A percentile compares a stretch with the other conserved stretches of the same genome.
Conservation (phyloP, 371 early-diverging fungal genomes). For the Mortierella sp. region DNA sequence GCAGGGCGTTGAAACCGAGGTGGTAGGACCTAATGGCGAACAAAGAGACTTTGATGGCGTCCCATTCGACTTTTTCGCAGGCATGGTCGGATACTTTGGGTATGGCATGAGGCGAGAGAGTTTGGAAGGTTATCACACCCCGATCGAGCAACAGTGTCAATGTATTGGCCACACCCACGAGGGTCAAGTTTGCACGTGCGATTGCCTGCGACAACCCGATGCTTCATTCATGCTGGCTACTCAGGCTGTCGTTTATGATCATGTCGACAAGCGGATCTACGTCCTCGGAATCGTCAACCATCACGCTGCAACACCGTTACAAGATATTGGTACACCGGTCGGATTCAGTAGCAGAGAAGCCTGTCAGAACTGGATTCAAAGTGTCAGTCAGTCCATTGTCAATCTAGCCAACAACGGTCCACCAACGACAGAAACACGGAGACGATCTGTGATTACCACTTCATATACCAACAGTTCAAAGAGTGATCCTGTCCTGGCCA, state of each 20-base stretch:
- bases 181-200: conserved; percentile 51
- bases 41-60: conserved; percentile 20
- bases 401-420: conserved; percentile 10
- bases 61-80: conserved; percentile 78
- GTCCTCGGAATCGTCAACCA: conserved; percentile 60
- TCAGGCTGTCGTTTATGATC: conserved; percentile 82
- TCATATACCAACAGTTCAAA: conserved; percentile 24
- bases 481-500: conserved; percentile 47
- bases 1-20: conserved; percentile 25
- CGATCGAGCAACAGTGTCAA: conserved; percentile 56
- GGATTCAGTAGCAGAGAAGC: conserved; percentile 19
- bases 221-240: conserved; percentile 87
- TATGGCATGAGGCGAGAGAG: conserved; percentile 94
- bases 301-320: background rate
- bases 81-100: conserved; percentile 91
- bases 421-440: conserved; percentile 10
- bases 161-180: conserved; percentile 36
- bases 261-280: conserved; percentile 57
- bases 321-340: conserved; percentile 17
- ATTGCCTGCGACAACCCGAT: conserved; percentile 72
- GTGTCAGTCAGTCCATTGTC: conserved; percentile 24
- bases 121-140: conserved; percentile 63
- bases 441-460: conserved; percentile 14
- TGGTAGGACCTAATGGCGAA: conserved; percentile 25
- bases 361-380: conserved; percentile 35